phyloP scores from a whole-genome alignment of 345 rosid species.

The Melastoma malabathricum region DNA sequence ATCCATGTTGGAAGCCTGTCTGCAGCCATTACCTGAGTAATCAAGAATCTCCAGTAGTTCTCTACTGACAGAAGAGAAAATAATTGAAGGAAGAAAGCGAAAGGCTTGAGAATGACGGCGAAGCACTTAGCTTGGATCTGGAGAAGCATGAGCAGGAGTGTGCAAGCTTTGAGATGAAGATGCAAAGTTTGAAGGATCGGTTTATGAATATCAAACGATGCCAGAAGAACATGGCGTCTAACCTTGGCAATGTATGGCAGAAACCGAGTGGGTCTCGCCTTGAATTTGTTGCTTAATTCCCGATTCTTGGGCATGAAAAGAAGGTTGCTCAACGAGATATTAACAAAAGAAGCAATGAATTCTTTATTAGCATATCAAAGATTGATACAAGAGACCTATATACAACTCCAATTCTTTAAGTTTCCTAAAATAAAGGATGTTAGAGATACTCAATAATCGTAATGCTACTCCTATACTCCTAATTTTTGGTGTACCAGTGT shows the following conservation, averaged over 20 bases:
- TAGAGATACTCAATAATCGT: too few species aligned
- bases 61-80: neutral
- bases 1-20: constrained; percentile 38
- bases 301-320: constrained; percentile 54
- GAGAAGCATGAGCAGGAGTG: constrained; percentile 25
- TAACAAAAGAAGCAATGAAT: too few species aligned
- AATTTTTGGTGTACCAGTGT: too few species aligned
- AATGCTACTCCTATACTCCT: too few species aligned
- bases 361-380: too few species aligned
- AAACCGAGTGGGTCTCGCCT: constrained; percentile 56
- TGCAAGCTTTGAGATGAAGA: constrained; percentile 10
- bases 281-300: constrained; percentile 34
- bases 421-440: too few species aligned
- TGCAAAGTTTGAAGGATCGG: constrained; percentile 38
- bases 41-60: neutral
- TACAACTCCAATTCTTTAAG: too few species aligned
- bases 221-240: constrained; percentile 44
- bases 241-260: constrained; percentile 35
- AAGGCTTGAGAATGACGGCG: constrained; percentile 26
- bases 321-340: too few species aligned
- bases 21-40: constrained; percentile 14
- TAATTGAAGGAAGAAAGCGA: constrained; percentile 15
- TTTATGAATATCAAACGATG: constrained; percentile 43
- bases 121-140: constrained; percentile 27
- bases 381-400: too few species aligned